phyloP scores from a whole-genome alignment of 495 filamentous ascomycete genomes.

The Lophiostoma macrostomum region DNA sequence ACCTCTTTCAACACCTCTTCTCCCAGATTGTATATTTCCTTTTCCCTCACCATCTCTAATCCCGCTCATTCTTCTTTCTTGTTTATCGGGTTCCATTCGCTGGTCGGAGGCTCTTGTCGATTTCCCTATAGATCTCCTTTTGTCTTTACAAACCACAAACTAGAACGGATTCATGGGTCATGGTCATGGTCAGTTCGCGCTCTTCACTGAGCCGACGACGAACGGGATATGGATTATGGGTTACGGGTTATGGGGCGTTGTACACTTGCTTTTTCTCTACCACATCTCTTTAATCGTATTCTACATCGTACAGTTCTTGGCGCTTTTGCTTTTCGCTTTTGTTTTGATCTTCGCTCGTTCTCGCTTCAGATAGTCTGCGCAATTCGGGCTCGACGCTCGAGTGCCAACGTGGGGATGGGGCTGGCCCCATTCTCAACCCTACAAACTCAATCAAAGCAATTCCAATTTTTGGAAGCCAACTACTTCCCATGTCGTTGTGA shows the following conservation, averaged over 20 bases:
- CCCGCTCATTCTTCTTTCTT: no score
- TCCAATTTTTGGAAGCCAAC: not conserved
- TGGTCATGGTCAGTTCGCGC: no score
- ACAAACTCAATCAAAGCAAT: not conserved
- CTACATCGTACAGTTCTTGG: not conserved
- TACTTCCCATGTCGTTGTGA: not conserved
- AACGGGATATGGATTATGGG: not conserved
- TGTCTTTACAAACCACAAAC: no score
- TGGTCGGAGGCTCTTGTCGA: not conserved
- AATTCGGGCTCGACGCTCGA: not conserved
- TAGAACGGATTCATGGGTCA: no score
- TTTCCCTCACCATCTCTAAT: no score
- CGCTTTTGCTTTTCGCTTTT: not conserved
- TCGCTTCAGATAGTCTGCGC: no score
- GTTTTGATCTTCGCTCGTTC: no score
- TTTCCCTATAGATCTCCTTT: not conserved
- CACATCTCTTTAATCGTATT: not conserved
- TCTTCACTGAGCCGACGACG: not conserved
- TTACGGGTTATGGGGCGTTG: not conserved
- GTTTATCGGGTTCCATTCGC: not conserved
- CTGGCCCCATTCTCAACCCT: slow-evolving; percentile 1
- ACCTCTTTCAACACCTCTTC: no score
- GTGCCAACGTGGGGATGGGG: not conserved
- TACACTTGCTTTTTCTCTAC: not conserved
- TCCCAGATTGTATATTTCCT: no score